Percentiles rank a stretch among this genome's conserved stretches.
phyloP scores from a whole-genome alignment of 108 stramenopile species.

The Nitzschia palea region DNA sequence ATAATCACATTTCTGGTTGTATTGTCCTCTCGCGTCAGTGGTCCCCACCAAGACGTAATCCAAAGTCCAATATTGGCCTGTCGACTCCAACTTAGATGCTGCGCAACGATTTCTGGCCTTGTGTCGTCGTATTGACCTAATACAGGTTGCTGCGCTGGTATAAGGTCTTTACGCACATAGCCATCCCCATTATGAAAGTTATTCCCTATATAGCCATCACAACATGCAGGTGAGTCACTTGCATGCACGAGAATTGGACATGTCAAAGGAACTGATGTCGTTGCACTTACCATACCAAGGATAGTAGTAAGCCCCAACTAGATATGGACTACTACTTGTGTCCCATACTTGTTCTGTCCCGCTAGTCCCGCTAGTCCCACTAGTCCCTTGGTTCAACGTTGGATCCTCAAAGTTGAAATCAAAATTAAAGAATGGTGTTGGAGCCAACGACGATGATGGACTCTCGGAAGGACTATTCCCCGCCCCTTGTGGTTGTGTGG shows the following conservation, averaged over 20 bases:
- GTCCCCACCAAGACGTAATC: constrained; percentile 55
- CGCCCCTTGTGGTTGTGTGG: neutral
- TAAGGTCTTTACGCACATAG: constrained; percentile 41
- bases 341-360: neutral
- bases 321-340: constrained; percentile 3
- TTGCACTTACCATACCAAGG: constrained; percentile 41
- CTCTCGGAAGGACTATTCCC: neutral
- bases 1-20: constrained; percentile 41
- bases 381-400: no score
- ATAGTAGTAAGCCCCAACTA: constrained; percentile 51
- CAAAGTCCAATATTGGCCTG: constrained; percentile 49
- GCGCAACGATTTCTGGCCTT: constrained; percentile 28
- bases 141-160: constrained; percentile 29
- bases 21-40: constrained; percentile 19
- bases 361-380: no score
- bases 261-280: no score
- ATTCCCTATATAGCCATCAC: no score
- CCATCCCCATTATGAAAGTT: constrained; percentile 44
- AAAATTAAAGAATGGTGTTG: neutral
- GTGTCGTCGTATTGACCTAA: constrained; percentile 55
- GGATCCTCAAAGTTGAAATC: no score
- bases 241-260: no score
- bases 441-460: neutral
- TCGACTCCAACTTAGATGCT: constrained; percentile 50
- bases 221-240: no score